Evolutionary conservation across 176 grass and related monocot genomes (phyloP), one percentile per base, ranked within the genome.

Genomic region (Oryza coarctata): DNA sequence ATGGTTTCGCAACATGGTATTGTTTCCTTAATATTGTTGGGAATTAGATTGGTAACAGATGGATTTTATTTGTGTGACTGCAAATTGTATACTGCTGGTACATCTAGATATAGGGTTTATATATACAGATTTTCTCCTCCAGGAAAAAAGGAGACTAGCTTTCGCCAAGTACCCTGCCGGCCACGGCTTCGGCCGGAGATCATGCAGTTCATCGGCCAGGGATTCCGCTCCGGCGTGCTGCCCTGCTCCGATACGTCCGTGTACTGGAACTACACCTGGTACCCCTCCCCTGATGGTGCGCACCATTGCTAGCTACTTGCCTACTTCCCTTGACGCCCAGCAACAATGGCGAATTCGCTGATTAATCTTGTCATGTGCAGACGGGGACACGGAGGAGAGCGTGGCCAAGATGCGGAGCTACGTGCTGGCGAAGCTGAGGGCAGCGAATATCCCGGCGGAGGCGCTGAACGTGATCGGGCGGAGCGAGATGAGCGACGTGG

Each of bases 221-320:
- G 92, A 27, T 92, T 81, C 72, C 79, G 87, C 18, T 55, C 63
- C 14, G 95, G 90, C 50, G 44, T 95, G 34, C 62, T 93, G 6
- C 90, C 92, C 29, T 93, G 84, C 52, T 74, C 68, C 39, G 88
- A 90, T 66, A 89, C 79, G 25, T 82, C 67, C 44, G 74, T 93
- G 0, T 95, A 91, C 79, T 95, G 95, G 95, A 93, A 91, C 83
- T 89, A 85, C 84, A 93, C 90, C 44, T 98, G 92, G 92, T 73
- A 71, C 61, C 79, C 92, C 14, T 88, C 80, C 30, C 43, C 71
- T 25, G 44, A 84, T 7, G 86, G 70, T 85, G 74, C 29, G 70
- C 28, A 8, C 6, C 18, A 2, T 22, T 22, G 18, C 49, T 55
- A 22, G 18, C 12, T 43, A 43, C 43, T 45, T 22, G 17, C 1